Evolutionary conservation across 345 rosid species (phyloP).

Genomic region (Eucalyptus sp.): DNA sequence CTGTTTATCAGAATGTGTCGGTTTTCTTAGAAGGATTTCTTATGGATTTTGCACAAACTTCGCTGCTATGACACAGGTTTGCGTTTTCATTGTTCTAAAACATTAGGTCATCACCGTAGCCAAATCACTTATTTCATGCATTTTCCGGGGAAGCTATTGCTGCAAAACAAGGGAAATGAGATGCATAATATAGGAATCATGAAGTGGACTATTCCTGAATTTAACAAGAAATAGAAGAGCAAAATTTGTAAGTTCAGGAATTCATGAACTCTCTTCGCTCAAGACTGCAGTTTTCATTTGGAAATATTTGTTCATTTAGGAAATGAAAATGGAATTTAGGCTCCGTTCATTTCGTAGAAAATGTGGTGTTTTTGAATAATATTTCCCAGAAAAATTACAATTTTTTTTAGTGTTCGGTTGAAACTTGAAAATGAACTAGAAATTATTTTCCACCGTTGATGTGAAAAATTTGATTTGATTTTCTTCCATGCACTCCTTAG

Average conservation of each 20-base stretch:
- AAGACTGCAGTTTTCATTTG: neutral
- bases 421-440: no score
- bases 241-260: neutral
- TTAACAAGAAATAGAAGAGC: neutral
- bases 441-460: no score
- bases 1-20: no score
- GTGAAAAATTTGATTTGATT: no score
- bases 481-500: no score
- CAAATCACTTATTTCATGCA: neutral
- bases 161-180: neutral
- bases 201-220: neutral
- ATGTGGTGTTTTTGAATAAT: no score
- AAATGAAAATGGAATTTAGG: neutral
- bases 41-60: no score
- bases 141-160: neutral
- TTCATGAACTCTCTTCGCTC: neutral
- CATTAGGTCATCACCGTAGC: neutral
- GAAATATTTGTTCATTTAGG: neutral
- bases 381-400: no score
- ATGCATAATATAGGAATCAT: neutral
- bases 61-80: neutral
- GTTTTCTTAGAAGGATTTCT: neutral
- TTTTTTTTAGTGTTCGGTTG: no score
- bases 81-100: neutral
- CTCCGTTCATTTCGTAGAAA: no score